Percentiles rank a stretch among this genome's conserved stretches.
phyloP scores from a whole-genome alignment of 2,329 filamentous ascomycete species.

The Thelonectria rubi region DNA sequence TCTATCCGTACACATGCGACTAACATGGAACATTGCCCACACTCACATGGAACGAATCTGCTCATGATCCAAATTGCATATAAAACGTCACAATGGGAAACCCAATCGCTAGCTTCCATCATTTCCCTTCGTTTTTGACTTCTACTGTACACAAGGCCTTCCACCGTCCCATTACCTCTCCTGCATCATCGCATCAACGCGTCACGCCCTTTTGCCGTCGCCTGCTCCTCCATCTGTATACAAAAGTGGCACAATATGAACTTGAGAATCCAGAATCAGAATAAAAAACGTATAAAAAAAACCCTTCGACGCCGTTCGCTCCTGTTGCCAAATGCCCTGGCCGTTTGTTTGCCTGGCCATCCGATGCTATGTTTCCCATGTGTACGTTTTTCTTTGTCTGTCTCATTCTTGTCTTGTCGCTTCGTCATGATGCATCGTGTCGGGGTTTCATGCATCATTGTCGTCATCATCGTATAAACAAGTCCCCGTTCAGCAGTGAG shows the following conservation, averaged over 20 bases:
- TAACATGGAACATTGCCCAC: neutral
- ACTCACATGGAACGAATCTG: neutral
- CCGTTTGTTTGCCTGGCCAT: slow-evolving; percentile 28
- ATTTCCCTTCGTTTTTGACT: slow-evolving; percentile 22
- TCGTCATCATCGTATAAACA: neutral
- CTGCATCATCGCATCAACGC: slow-evolving; percentile 21
- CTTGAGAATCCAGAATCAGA: neutral
- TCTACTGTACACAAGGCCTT: slow-evolving; percentile 38
- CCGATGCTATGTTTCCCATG: slow-evolving; percentile 32
- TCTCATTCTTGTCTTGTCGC: neutral
- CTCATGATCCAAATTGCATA: neutral
- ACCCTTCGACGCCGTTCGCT: slow-evolving; percentile 19
- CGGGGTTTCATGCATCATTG: slow-evolving; percentile 8
- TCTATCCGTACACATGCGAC: too few species aligned
- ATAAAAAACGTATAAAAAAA: slow-evolving; percentile 30
- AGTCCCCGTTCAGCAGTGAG: slow-evolving; percentile 23
- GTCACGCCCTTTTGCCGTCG: neutral
- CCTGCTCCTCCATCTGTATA: neutral
- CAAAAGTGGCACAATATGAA: neutral
- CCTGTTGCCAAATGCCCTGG: neutral
- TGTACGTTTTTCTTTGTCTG: slow-evolving; percentile 25
- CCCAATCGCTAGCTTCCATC: slow-evolving; percentile 23
- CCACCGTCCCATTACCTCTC: slow-evolving; percentile 19
- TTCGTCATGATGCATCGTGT: slow-evolving; percentile 16
- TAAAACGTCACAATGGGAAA: slow-evolving; percentile 2